Conservation (phyloP, 192 early-diverging fungal genomes). For the Podila epigama region DNA sequence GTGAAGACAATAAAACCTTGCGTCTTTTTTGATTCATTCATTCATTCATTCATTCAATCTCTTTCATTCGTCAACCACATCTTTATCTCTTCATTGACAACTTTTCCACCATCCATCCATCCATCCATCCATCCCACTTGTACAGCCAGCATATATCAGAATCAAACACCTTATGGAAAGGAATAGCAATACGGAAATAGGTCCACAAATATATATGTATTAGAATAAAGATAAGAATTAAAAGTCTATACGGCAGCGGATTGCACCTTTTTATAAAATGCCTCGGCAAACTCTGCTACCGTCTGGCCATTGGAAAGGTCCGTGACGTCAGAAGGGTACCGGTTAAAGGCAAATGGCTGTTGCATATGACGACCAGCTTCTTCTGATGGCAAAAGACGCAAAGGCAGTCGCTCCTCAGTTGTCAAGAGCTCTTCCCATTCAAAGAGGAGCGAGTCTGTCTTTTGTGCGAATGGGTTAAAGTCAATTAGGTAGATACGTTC, state of each 20-base stretch:
- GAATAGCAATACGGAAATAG: no score
- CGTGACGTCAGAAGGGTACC: slow-evolving; percentile 75
- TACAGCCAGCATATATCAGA: no score
- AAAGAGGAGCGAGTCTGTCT: slow-evolving; percentile 86
- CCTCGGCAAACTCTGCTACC: slow-evolving; percentile 75
- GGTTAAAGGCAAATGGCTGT: slow-evolving; percentile 65
- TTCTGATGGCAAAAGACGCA: slow-evolving; percentile 53
- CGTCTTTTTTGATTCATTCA: no score
- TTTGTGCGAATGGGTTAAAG: slow-evolving; percentile 87
- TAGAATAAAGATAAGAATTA: no score
- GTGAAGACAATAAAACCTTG: no score
- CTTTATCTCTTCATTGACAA: no score
- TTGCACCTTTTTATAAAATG: slow-evolving; percentile 55
- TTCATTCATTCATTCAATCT: no score
- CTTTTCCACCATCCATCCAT: no score
- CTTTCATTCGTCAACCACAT: no score
- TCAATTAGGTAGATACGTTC: slow-evolving; percentile 82
- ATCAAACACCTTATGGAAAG: no score
- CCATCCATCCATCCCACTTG: no score
- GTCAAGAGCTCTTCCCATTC: slow-evolving; percentile 79
- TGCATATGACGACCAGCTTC: slow-evolving; percentile 47
- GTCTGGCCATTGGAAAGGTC: slow-evolving; percentile 75
- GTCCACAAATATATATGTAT: no score
- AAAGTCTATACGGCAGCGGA: slow-evolving; percentile 4
- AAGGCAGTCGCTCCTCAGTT: slow-evolving; percentile 37